Base-by-base conservation (phyloP, 148 eudicot genomes). In the Salicornia ramosissima region DNA sequence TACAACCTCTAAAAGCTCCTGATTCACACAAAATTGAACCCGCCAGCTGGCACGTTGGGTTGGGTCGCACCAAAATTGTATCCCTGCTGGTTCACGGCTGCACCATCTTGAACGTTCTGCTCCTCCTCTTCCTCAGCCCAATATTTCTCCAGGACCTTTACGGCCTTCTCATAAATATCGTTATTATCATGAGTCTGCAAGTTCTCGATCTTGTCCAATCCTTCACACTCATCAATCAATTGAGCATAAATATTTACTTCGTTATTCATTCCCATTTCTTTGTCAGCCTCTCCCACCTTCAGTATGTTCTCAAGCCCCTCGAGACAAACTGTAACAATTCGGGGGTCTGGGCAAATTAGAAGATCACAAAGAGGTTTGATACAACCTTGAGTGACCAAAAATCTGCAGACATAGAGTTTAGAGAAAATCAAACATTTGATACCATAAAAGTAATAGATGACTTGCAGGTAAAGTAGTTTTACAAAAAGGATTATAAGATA, bases 261-360 rank as follows among this genome's bases (percentile, higher is more conserved):
- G 4, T 79, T 79, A 45, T 84, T 85, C 77, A 77, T 65, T 57
- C 96, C 92, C 43, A 54, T 60, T 47, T 83, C 90, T 78, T 87
- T 90, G 76, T 90, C 92, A 16, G 87, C 84, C 73, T 90, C 92
- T 7, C 96, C 96, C 42, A 90, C 90, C 68, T 87, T 90, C 55
- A 90, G 74, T 15, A 90, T 85, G 87, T 90, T 90, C 69, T 90
- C 96, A 28, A 90, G 92, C 71, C 96, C 92, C 77, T 90, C 96
- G 1, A 90, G 90, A 78, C 90, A 90, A 30, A 90, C 88, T 24
- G 95, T 90, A 52, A 87, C 81, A 40, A 90, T 90, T 74, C 92
- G 81, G 8, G 96, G 88, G 65, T 90, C 96, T 16, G 92, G 96
- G 75, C 96, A 90, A 14, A 82, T 78, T 21, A 90, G 77, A 66